Conservation (phyloP, 257 asterid genomes). For the Cynanchum wilfordii region DNA sequence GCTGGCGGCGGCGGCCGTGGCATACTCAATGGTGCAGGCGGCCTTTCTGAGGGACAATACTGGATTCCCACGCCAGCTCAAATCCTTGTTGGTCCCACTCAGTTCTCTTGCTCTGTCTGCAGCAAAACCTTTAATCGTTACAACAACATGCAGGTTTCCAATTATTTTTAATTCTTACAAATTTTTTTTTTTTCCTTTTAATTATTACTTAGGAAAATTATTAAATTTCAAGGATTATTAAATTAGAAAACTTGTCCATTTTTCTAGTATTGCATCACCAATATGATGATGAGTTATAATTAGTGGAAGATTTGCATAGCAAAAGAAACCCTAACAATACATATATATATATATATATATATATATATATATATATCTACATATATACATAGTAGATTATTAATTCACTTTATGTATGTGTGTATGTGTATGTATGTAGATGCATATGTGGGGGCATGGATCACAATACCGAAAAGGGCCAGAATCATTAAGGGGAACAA, state of each 20-base stretch:
- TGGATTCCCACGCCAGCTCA: conserved; percentile 91
- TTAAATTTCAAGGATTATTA: too few species aligned
- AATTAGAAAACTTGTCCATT: too few species aligned
- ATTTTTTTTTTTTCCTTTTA: neutral
- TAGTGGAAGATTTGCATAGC: too few species aligned
- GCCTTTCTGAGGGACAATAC: conserved; percentile 43
- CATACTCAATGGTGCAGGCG: neutral
- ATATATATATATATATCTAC: too few species aligned
- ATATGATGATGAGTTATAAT: too few species aligned
- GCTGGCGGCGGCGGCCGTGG: conserved; percentile 20
- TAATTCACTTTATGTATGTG: too few species aligned
- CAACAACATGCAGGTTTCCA: conserved; percentile 87
- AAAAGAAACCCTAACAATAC: neutral
- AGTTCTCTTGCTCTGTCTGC: conserved; percentile 80
- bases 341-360: too few species aligned
- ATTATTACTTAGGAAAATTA: neutral
- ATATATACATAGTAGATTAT: too few species aligned
- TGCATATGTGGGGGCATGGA: conserved; percentile 98
- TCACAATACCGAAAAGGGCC: conserved; percentile 87
- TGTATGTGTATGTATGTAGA: conserved; percentile 23
- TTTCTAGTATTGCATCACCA: too few species aligned
- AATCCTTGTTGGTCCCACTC: conserved; percentile 88
- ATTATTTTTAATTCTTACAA: neutral
- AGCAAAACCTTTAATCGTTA: conserved; percentile 74
- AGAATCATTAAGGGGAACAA: conserved; percentile 75